These are phyloP conservation scores for Nakataea oryzae DNA, from an alignment of 2,329 filamentous ascomycete species.

Conservation along the genomic window DNA sequence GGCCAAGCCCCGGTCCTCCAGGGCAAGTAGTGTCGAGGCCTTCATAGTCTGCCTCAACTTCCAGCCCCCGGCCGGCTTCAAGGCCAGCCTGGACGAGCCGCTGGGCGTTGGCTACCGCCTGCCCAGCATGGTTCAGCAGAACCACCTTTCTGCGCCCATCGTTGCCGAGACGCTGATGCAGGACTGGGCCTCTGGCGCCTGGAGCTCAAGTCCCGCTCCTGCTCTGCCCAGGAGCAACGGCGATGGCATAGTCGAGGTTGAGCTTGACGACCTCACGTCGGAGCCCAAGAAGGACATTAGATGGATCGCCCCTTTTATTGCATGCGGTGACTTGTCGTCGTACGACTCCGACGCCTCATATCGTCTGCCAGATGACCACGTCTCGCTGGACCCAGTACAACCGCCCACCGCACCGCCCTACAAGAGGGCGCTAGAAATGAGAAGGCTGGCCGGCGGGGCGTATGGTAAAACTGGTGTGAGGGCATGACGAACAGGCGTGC, in stretches of 20 bases:
- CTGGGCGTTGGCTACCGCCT: slow-evolving; percentile 53
- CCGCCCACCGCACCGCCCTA: slow-evolving; percentile 95
- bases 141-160: slow-evolving; percentile 16
- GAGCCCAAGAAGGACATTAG: slow-evolving; percentile 34
- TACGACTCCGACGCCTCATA: slow-evolving; percentile 97
- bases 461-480: slow-evolving; percentile 56
- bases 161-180: slow-evolving; percentile 33
- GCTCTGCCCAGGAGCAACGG: slow-evolving; percentile 10
- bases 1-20: slow-evolving; percentile 85
- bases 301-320: slow-evolving; percentile 93
- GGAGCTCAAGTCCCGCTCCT: slow-evolving; percentile 20
- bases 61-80: slow-evolving; percentile 65
- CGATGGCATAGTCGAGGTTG: slow-evolving; percentile 29
- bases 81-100: slow-evolving; percentile 64
- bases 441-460: slow-evolving; percentile 64
- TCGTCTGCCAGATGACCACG: slow-evolving; percentile 72
- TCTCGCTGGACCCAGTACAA: slow-evolving; percentile 85
- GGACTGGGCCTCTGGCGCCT: slow-evolving; percentile 30
- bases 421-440: slow-evolving; percentile 77
- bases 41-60: slow-evolving; percentile 95
- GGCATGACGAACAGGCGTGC: slow-evolving; percentile 9
- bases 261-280: slow-evolving; percentile 34
- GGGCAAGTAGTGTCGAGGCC: slow-evolving; percentile 93
- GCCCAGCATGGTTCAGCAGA: slow-evolving; percentile 31
- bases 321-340: slow-evolving; percentile 89